These are phyloP conservation scores for Novymonas esmeraldas DNA, from an alignment of 208 protist species.

Conservation along the genomic window DNA sequence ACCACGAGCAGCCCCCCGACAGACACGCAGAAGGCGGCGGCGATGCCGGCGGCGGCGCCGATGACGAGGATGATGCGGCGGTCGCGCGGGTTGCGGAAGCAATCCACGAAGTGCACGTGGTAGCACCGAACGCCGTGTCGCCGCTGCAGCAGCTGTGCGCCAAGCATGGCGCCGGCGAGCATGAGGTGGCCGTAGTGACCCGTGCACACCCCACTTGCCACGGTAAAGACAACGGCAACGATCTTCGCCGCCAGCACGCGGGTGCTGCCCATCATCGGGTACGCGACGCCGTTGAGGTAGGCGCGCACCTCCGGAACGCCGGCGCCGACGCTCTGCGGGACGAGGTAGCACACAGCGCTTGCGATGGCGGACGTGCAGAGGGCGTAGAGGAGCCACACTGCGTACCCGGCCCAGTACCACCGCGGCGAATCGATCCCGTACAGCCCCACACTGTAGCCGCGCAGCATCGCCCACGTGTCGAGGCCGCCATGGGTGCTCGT, in stretches of 20 bases:
- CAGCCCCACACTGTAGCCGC: slow-evolving; percentile 29
- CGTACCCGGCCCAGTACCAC: slow-evolving; percentile 33
- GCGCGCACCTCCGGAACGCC: slow-evolving; percentile 55
- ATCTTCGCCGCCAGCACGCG: slow-evolving; percentile 48
- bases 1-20: slow-evolving; percentile 60
- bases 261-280: slow-evolving; percentile 42
- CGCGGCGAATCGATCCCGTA: slow-evolving; percentile 29
- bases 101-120: slow-evolving; percentile 54
- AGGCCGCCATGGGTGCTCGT: no score
- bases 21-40: slow-evolving; percentile 52
- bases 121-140: slow-evolving; percentile 46
- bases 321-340: slow-evolving; percentile 43
- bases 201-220: slow-evolving; percentile 53
- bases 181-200: slow-evolving; percentile 56
- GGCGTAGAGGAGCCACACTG: slow-evolving; percentile 39
- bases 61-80: slow-evolving; percentile 50
- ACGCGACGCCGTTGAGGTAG: slow-evolving; percentile 60
- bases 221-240: slow-evolving; percentile 32
- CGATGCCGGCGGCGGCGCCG: slow-evolving; percentile 51
- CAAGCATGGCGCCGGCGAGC: slow-evolving; percentile 57
- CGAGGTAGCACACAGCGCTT: slow-evolving; percentile 38
- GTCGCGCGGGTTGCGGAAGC: slow-evolving; percentile 65
- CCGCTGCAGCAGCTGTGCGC: slow-evolving; percentile 39
- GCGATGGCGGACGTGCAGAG: slow-evolving; percentile 35
- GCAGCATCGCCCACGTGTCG: slow-evolving; percentile 35